Conservation (phyloP, 129 eudicot species). For the Lonicera japonica region DNA sequence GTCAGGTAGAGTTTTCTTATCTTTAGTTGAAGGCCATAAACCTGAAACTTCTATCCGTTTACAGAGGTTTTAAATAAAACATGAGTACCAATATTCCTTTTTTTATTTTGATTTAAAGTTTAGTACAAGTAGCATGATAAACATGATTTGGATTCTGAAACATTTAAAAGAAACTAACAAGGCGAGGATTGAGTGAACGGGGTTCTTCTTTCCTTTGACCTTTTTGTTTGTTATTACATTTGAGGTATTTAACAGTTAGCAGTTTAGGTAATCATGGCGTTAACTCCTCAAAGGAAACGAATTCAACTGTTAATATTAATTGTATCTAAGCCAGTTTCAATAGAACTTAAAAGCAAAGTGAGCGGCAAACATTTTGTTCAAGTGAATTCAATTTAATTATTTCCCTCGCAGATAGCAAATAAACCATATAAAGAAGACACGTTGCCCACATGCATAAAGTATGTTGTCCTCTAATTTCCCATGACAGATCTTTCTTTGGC, state of each 20-base stretch:
- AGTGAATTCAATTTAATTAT: background rate
- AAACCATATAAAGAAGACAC: too few relatives aligned
- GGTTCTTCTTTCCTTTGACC: background rate
- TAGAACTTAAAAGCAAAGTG: background rate
- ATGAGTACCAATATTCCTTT: background rate
- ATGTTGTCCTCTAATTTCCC: too few relatives aligned
- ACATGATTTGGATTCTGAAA: background rate
- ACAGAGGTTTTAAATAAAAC: constrained; percentile 8
- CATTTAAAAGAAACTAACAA: background rate
- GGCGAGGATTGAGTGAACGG: background rate
- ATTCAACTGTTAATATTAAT: background rate
- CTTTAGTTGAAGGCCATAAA: constrained; percentile 50
- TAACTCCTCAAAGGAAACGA: background rate
- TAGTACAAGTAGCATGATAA: background rate
- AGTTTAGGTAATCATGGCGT: background rate
- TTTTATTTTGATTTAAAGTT: background rate
- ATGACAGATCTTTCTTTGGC: too few relatives aligned
- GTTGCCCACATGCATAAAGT: too few relatives aligned
- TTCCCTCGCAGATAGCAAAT: background rate
- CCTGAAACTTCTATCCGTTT: constrained; percentile 46
- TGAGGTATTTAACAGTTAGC: background rate
- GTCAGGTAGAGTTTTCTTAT: constrained; percentile 34
- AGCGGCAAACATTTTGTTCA: background rate
- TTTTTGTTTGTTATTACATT: too few relatives aligned
- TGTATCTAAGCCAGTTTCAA: background rate